Evolutionary conservation across 2,329 filamentous ascomycete genomes (phyloP).

Genomic region (Emericellopsis cladophorae): DNA sequence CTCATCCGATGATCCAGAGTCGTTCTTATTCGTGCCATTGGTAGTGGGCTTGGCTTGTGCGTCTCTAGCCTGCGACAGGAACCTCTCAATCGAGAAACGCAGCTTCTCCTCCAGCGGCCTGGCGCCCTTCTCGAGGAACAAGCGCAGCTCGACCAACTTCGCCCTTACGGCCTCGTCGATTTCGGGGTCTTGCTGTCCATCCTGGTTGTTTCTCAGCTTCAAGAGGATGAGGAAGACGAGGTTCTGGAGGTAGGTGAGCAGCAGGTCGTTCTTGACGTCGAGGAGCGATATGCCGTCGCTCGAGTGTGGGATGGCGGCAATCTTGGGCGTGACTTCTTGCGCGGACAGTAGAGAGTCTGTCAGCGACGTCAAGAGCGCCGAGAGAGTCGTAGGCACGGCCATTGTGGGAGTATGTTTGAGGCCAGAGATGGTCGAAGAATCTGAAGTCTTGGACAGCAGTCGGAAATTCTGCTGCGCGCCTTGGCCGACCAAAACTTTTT

Average conservation of each 20-base stretch:
- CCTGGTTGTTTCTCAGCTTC: conserved; percentile 52
- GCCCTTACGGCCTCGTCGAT: conserved; percentile 57
- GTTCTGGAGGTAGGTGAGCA: conserved; percentile 91
- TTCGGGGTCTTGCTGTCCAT: conserved; percentile 19
- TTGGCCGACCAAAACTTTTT: conserved; percentile 12
- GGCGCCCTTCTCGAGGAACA: conserved; percentile 88
- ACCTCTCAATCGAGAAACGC: conserved; percentile 93
- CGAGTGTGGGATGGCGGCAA: conserved; percentile 55
- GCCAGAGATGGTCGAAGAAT: not conserved
- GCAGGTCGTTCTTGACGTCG: conserved; percentile 92
- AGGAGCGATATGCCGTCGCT: conserved; percentile 86
- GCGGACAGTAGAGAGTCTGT: conserved; percentile 49
- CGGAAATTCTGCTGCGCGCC: not conserved
- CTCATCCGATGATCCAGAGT: conserved; percentile 10
- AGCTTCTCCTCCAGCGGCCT: conserved; percentile 80
- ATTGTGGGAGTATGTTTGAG: conserved; percentile 14
- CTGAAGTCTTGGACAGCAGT: no score
- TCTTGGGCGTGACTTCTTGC: conserved; percentile 52
- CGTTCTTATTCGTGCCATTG: conserved; percentile 46
- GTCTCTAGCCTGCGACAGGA: conserved; percentile 76
- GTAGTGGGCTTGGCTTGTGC: conserved; percentile 53
- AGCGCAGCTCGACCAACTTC: conserved; percentile 81
- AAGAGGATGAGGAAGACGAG: conserved; percentile 77
- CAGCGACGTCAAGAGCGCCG: conserved; percentile 38
- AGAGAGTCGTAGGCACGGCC: conserved; percentile 35